A percentile compares a stretch with the other conserved stretches of the same genome.
These are phyloP conservation scores for Sesbania bispinosa DNA, from an alignment of 306 rosid species.

Conservation along the genomic window DNA sequence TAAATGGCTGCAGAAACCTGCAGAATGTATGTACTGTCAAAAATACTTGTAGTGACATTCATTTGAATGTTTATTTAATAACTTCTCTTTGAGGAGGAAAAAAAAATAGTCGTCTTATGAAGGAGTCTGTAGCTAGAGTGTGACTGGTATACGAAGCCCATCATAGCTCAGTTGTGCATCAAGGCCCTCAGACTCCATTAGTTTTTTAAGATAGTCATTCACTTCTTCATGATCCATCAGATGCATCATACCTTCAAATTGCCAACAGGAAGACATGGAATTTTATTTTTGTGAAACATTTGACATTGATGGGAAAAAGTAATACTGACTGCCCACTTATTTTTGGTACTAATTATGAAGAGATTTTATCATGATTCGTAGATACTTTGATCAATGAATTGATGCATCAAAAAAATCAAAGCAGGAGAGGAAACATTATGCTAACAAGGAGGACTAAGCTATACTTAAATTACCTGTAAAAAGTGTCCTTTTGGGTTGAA, in stretches of 20 bases:
- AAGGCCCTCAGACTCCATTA: slow-evolving; percentile 75
- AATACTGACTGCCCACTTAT: not conserved
- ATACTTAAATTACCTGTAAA: slow-evolving; percentile 83
- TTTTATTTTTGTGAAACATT: not conserved
- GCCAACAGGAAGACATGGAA: slow-evolving; percentile 4
- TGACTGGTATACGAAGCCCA: slow-evolving; percentile 70
- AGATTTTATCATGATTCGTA: not conserved
- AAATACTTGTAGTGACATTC: slow-evolving; percentile 15
- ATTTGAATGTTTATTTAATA: slow-evolving; percentile 17
- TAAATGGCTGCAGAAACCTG: not conserved
- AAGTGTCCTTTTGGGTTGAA: slow-evolving; percentile 79
- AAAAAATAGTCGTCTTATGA: not conserved
- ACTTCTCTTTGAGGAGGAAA: slow-evolving; percentile 6
- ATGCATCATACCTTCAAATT: slow-evolving; percentile 92
- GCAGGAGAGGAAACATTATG: slow-evolving; percentile 8
- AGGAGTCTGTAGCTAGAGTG: slow-evolving; percentile 38
- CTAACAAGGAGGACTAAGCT: slow-evolving; percentile 1
- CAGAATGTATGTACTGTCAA: not conserved
- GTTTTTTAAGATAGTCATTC: slow-evolving; percentile 52
- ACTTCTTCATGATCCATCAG: slow-evolving; percentile 92
- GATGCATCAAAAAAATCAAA: not conserved
- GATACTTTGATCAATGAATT: slow-evolving; percentile 2
- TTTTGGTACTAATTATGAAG: not conserved
- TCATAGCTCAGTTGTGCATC: slow-evolving; percentile 87
- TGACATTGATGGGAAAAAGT: not conserved